Percentiles rank a stretch among this genome's conserved stretches.
phyloP scores from a whole-genome alignment of 345 rosid genomes.

The Raphanus raphanistrum region DNA sequence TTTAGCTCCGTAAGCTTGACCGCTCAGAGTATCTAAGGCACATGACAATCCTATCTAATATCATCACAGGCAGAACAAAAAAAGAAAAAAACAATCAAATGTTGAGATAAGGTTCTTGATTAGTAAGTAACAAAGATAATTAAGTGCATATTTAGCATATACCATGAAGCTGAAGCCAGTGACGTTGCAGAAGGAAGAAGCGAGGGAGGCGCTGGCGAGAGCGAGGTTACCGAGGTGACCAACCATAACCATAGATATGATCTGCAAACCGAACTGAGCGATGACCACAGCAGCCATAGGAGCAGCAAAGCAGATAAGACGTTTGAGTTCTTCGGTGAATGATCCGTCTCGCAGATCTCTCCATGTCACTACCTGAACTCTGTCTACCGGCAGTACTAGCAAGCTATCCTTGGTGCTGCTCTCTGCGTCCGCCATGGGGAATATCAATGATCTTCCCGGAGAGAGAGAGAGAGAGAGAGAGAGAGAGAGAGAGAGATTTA shows the following conservation, averaged over 20 bases:
- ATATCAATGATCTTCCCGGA: background rate
- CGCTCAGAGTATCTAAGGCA: constrained; percentile 75
- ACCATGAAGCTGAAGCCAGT: constrained; percentile 55
- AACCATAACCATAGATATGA: constrained; percentile 38
- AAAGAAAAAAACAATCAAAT: background rate
- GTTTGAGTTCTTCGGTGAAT: constrained; percentile 49
- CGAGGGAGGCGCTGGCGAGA: constrained; percentile 77
- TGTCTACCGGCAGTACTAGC: constrained; percentile 10
- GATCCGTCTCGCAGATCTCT: constrained; percentile 30
- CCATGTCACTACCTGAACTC: constrained; percentile 33
- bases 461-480: background rate
- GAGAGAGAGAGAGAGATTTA: background rate
- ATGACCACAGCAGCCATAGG: constrained; percentile 71
- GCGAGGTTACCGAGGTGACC: constrained; percentile 39
- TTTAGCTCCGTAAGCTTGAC: constrained; percentile 83
- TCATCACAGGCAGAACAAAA: background rate
- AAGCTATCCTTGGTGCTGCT: constrained; percentile 23
- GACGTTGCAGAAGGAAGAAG: constrained; percentile 46
- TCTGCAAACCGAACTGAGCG: constrained; percentile 50
- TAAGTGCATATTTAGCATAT: background rate
- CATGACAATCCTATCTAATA: constrained; percentile 70
- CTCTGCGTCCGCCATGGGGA: constrained; percentile 36
- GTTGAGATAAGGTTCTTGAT: background rate
- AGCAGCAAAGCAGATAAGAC: constrained; percentile 51
- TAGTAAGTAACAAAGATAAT: constrained; percentile 32